phyloP scores from a whole-genome alignment of 805 yeast species.

The Candida pseudoglaebosa region DNA sequence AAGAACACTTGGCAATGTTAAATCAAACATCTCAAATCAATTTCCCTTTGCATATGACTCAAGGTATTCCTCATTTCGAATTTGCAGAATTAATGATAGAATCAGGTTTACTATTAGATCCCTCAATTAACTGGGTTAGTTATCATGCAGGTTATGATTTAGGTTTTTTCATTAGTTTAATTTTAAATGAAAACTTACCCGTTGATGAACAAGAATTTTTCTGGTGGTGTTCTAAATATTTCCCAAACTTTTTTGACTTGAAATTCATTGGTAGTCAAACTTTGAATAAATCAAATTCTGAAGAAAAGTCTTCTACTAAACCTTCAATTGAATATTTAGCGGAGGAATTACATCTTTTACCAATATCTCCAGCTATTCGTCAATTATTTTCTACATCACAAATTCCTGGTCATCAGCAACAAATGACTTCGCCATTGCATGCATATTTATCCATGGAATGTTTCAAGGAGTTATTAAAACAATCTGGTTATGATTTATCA shows the following conservation, averaged over 20 bases:
- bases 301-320: constrained; percentile 22
- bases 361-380: constrained; percentile 50
- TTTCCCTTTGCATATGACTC: constrained; percentile 65
- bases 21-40: constrained; percentile 77
- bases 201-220: constrained; percentile 73
- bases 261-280: constrained; percentile 48
- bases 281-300: constrained; percentile 20
- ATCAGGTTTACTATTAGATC: constrained; percentile 77
- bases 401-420: constrained; percentile 25
- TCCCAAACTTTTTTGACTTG: constrained; percentile 82
- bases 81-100: constrained; percentile 84
- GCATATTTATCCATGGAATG: constrained; percentile 61
- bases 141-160: constrained; percentile 94
- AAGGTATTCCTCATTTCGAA: constrained; percentile 73
- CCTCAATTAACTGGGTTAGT: constrained; percentile 77
- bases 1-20: constrained; percentile 77
- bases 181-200: constrained; percentile 76
- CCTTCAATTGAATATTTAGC: constrained; percentile 60
- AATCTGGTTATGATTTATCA: constrained; percentile 18
- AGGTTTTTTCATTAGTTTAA: constrained; percentile 77
- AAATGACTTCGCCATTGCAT: constrained; percentile 53
- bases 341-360: constrained; percentile 62
- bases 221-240: constrained; percentile 63
- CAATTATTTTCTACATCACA: constrained; percentile 26
- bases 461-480: constrained; percentile 50